These are phyloP conservation scores for Lasiosphaeria ovina DNA, from an alignment of 495 filamentous ascomycete species.

Conservation along the genomic window DNA sequence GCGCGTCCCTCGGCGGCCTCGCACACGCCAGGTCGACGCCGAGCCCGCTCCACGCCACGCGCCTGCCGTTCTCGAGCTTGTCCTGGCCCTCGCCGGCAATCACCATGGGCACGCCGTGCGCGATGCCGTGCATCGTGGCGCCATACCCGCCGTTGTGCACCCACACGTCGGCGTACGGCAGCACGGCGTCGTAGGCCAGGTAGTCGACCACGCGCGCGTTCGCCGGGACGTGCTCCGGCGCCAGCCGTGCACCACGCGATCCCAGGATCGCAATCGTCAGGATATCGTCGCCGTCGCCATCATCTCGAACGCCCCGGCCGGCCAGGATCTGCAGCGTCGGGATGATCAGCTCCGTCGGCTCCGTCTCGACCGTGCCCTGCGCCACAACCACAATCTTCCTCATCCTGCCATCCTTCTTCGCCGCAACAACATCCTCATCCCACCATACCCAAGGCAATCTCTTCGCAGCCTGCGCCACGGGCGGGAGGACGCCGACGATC, in stretches of 20 bases:
- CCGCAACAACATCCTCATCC: constrained; percentile 10
- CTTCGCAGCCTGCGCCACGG: constrained; percentile 4
- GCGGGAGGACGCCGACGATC: constrained; percentile 34
- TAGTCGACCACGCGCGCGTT: constrained; percentile 35
- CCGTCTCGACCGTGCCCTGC: constrained; percentile 36
- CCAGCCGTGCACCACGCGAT: constrained; percentile 24
- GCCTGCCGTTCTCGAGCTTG: constrained; percentile 31
- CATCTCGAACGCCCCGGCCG: background rate
- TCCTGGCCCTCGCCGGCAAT: constrained; percentile 38
- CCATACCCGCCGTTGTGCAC: constrained; percentile 41
- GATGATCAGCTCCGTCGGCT: constrained; percentile 32
- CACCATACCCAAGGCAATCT: too few species aligned
- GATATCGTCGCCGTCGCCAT: constrained; percentile 8
- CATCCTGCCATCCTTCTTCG: constrained; percentile 4
- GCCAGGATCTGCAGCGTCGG: constrained; percentile 29
- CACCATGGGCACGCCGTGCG: constrained; percentile 37
- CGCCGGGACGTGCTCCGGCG: constrained; percentile 12
- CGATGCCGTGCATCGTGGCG: constrained; percentile 34
- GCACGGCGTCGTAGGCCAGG: constrained; percentile 32
- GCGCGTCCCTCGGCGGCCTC: background rate
- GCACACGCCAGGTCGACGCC: constrained; percentile 1
- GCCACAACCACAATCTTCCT: constrained; percentile 34
- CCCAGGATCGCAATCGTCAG: constrained; percentile 35
- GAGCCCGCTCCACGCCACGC: constrained; percentile 1
- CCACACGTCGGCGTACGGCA: constrained; percentile 32